Base-by-base conservation (phyloP, 2,329 filamentous ascomycete species). In the Cylindrodendrum hubeiense region DNA sequence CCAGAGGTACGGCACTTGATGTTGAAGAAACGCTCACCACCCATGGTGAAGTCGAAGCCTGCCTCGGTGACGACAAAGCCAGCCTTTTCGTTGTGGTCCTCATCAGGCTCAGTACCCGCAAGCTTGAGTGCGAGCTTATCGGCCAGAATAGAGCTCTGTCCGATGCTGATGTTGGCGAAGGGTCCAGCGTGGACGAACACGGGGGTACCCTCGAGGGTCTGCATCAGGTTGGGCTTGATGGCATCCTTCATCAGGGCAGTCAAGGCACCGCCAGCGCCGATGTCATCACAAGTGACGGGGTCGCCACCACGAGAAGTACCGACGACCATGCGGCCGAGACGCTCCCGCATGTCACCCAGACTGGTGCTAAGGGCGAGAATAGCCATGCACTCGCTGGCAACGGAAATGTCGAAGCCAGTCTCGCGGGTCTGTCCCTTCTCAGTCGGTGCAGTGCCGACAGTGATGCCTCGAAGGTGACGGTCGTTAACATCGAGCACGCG, bases 21-120 rank as follows among this genome's bases (percentile, higher is more conserved):
- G 85, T 99, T 98, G 90, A 99, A 98, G 87, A 99, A 99, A 56
- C 96, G 92, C 87, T 99, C 96, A 68, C 96, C 96, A 70, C 96
- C 96, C 96, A 99, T 99, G 75, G 96, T 98, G 83, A 99, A 99
- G 82, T 99, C 96, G 80, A 99, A 99, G 10, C 96, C 96, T 57
- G 96, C 95, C 81, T 99, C 96, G 2, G 96, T 99, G 39, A 99
- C 91, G 22, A 98, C 95, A 75, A 96, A 98, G 10, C 96, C 96
- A 30, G 93, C 89, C 85, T 96, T 95, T 72, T 90, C 85, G 54
- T 89, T 85, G 76, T 95, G 89, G 74, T 97, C 89, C 83, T 98
- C 96, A 70, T 97, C 95, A 6, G 90, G 87, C 81, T 99, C 96
- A 2, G 95, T 98, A 76, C 96, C 96, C 5, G 94, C 93, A 69